Evolutionary conservation across 768 basidiomycete genomes (phyloP).

Genomic region (Pisolithus albus): DNA sequence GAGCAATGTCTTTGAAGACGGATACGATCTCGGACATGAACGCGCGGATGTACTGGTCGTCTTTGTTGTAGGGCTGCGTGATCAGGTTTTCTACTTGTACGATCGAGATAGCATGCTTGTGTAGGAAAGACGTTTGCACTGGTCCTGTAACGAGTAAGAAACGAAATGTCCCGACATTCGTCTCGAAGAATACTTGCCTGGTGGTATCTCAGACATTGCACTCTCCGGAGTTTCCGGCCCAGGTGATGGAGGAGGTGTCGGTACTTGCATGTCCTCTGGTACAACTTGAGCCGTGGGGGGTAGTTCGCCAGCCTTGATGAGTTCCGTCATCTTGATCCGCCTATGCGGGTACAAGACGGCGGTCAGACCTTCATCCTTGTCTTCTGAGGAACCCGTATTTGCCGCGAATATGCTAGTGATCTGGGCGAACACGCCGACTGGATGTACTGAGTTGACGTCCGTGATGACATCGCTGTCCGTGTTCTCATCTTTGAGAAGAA

Average conservation of each 20-base stretch:
- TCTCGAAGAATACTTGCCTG: slow-evolving; percentile 11
- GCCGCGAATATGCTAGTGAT: slow-evolving; percentile 89
- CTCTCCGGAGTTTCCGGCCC: slow-evolving; percentile 14
- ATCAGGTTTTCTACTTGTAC: slow-evolving; percentile 81
- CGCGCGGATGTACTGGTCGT: slow-evolving; percentile 91
- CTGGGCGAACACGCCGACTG: slow-evolving; percentile 94
- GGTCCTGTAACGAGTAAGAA: slow-evolving; percentile 35
- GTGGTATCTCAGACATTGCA: slow-evolving; percentile 18
- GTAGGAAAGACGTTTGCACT: slow-evolving; percentile 80
- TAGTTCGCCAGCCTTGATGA: slow-evolving; percentile 60
- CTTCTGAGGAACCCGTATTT: slow-evolving; percentile 43
- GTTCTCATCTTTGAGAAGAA: slow-evolving; percentile 91
- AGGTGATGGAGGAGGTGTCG: slow-evolving; percentile 41
- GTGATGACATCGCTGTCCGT: slow-evolving; percentile 91
- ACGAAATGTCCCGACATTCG: background rate
- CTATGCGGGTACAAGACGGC: slow-evolving; percentile 93
- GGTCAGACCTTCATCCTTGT: slow-evolving; percentile 85
- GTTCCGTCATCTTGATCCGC: slow-evolving; percentile 79
- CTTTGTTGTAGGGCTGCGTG: slow-evolving; percentile 81
- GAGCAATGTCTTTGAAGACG: slow-evolving; percentile 97
- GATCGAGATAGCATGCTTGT: slow-evolving; percentile 75
- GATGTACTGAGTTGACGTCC: slow-evolving; percentile 80
- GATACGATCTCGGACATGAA: slow-evolving; percentile 95
- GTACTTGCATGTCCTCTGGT: slow-evolving; percentile 36
- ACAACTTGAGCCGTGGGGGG: slow-evolving; percentile 28